Conservation (phyloP, 1,284 basidiomycete species). For the Marasmius sp. region DNA sequence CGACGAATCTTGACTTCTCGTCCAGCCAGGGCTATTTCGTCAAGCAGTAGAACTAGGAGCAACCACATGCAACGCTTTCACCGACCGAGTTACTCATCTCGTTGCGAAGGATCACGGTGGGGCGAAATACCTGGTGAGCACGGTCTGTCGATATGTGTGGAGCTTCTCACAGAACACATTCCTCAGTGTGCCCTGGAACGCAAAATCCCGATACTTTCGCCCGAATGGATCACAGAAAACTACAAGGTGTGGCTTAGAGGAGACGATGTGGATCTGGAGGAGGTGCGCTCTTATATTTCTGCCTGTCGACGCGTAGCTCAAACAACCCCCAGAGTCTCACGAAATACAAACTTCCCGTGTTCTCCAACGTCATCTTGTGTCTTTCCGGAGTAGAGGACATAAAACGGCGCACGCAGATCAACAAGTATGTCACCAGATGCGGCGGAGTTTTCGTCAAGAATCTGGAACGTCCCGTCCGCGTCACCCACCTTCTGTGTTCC, state of each 20-base stretch:
- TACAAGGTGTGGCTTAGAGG: constrained; percentile 75
- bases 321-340: constrained; percentile 44
- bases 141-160: neutral
- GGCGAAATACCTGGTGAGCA: constrained; percentile 70
- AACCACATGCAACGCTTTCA: constrained; percentile 62
- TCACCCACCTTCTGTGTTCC: constrained; percentile 68
- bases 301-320: neutral
- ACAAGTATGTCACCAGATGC: constrained; percentile 48
- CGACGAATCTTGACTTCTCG: neutral
- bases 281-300: constrained; percentile 22
- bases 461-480: constrained; percentile 64
- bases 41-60: constrained; percentile 79
- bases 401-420: constrained; percentile 53
- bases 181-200: constrained; percentile 71
- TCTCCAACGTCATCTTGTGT: constrained; percentile 61
- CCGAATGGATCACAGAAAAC: constrained; percentile 70
- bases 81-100: constrained; percentile 79
- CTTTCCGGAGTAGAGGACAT: constrained; percentile 67
- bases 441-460: constrained; percentile 62
- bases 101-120: constrained; percentile 69
- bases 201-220: constrained; percentile 70
- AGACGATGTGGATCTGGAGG: constrained; percentile 65
- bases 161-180: neutral
- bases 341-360: constrained; percentile 61
- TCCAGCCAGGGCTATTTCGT: constrained; percentile 65